Evolutionary conservation across 2,329 filamentous ascomycete genomes (phyloP), one percentile per base, ranked within the genome.

Genomic region (Orbilia quercus): DNA sequence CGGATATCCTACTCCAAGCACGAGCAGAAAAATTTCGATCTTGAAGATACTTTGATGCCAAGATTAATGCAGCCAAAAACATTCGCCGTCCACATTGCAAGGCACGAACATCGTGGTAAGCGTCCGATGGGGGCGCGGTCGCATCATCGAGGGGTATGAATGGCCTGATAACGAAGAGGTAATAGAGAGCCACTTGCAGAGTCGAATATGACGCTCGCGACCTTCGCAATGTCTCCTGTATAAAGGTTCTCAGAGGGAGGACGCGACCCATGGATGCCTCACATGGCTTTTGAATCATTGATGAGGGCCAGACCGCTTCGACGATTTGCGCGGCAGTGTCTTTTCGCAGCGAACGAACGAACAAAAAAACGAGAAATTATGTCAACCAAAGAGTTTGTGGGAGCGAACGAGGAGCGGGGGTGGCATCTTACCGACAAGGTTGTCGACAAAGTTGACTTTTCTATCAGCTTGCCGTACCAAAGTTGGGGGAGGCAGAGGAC

Each of bases 1-100:
- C 95, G 16, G 95, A 98, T 77, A 99, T 99, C 84, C 96, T 98
- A 81, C 94, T 98, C 95, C 95, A 99, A 44, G 95, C 95, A 64
- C 94, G 89, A 53, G 95, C 92, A 12, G 95, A 98, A 82, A 96
- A 99, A 82, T 98, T 99, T 77, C 94, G 90, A 80, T 99, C 95
- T 82, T 99, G 95, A 50, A 99, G 84, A 80, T 98, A 99, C 83
- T 99, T 99, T 36, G 95, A 98, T 1, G 95, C 95, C 65, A 99
- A 85, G 76, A 99, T 98, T 74, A 99, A 85, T 51, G 94, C 93
- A 9, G 95, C 89, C 60, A 99, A 86, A 80, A 99, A 98, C 94
- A 98, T 98, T 79, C 95, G 92, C 75, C 95, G 90, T 63, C 95
- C 95, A 81, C 95, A 98, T 82, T 96, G 93, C 79, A 99, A 87